A percentile compares a stretch with the other conserved stretches of the same genome.
Conservation (phyloP, 2,329 filamentous ascomycete genomes). For the Colletotrichum limetticola region DNA sequence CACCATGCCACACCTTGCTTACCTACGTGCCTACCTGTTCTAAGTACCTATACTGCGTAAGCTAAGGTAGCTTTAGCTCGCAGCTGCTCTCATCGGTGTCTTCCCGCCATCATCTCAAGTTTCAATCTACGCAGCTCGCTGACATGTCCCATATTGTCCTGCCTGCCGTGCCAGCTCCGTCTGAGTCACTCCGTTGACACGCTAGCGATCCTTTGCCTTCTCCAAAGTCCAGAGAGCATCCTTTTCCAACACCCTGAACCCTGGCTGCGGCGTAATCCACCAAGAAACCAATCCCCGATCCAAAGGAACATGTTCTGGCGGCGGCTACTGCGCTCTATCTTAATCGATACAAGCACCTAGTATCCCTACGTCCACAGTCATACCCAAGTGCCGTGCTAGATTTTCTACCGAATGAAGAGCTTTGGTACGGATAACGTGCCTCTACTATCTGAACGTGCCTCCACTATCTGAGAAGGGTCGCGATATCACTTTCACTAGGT, state of each 20-base stretch:
- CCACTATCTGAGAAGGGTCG: background rate
- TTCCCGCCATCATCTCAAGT: background rate
- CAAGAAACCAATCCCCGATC: background rate
- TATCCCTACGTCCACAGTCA: background rate
- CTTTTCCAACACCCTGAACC: slow-evolving; percentile 1
- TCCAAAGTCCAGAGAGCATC: background rate
- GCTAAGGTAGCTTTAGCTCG: background rate
- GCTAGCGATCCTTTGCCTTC: background rate
- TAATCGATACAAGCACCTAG: background rate
- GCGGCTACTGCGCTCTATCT: background rate
- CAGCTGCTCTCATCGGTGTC: slow-evolving; percentile 2
- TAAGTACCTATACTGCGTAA: background rate
- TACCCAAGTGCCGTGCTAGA: background rate
- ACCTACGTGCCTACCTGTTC: background rate
- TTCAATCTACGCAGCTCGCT: background rate
- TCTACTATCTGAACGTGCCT: background rate
- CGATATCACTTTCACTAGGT: too few species aligned
- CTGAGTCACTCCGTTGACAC: slow-evolving; percentile 5
- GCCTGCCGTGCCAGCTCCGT: background rate
- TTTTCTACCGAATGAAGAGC: background rate
- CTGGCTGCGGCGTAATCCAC: background rate
- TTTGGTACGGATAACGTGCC: background rate
- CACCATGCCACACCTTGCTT: background rate
- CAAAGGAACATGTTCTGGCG: background rate
- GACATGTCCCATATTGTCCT: background rate